Conservation (phyloP, 768 basidiomycete species). For the Mycena indigotica region DNA sequence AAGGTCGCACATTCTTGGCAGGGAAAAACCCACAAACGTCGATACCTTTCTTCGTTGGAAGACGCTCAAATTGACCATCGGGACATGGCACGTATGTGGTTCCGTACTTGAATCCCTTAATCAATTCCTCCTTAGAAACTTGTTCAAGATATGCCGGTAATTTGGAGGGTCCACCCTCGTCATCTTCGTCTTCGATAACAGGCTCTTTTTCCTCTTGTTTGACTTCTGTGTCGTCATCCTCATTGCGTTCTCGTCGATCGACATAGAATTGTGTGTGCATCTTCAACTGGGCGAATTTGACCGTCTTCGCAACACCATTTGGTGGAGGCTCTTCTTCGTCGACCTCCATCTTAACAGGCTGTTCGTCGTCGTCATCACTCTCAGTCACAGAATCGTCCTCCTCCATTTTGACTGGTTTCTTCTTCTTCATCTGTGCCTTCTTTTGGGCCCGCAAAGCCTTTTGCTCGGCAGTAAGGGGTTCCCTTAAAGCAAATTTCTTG, state of each 20-base stretch:
- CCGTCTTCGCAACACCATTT: constrained; percentile 21
- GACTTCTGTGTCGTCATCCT: constrained; percentile 36
- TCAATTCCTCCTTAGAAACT: constrained; percentile 78
- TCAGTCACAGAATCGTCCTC: constrained; percentile 27
- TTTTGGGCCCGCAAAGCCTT: constrained; percentile 39
- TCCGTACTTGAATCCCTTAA: constrained; percentile 87
- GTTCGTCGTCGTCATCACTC: constrained; percentile 12
- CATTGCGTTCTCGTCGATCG: constrained; percentile 43
- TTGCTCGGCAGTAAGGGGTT: constrained; percentile 33
- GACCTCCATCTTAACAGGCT: constrained; percentile 16
- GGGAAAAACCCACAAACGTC: constrained; percentile 87
- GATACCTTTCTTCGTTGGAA: constrained; percentile 81
- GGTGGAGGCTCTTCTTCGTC: not conserved
- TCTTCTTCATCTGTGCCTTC: constrained; percentile 33
- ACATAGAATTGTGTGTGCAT: constrained; percentile 61
- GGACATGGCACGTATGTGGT: constrained; percentile 85
- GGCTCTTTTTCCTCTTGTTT: constrained; percentile 33
- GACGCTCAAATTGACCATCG: constrained; percentile 76
- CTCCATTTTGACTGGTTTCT: constrained; percentile 21
- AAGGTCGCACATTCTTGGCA: constrained; percentile 54
- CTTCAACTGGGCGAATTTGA: constrained; percentile 44
- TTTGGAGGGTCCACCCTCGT: constrained; percentile 34
- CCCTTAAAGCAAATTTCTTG: constrained; percentile 70
- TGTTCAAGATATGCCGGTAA: constrained; percentile 46
- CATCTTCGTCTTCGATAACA: constrained; percentile 35